These are phyloP conservation scores for Endocalyx cinctus DNA, from an alignment of 2,329 filamentous ascomycete species.

Conservation along the genomic window DNA sequence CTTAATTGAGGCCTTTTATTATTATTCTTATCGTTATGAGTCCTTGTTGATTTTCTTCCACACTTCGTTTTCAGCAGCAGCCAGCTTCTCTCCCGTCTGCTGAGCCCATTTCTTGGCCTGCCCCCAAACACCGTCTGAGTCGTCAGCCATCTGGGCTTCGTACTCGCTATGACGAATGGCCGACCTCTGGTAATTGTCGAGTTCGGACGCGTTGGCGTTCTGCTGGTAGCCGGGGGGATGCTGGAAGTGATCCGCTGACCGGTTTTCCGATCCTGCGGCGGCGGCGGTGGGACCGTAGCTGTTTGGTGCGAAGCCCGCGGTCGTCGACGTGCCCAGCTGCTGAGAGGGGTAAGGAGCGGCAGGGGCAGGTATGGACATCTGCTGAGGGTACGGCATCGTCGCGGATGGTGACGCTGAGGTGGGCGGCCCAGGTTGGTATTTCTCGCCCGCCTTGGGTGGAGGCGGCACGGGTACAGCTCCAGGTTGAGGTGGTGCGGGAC, in stretches of 20 bases:
- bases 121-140: conserved; percentile 45
- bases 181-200: conserved; percentile 42
- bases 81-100: conserved; percentile 53
- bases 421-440: conserved; percentile 30
- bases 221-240: conserved; percentile 56
- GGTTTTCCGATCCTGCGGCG: conserved; percentile 17
- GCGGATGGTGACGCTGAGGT: conserved; percentile 24
- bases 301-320: conserved; percentile 3
- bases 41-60: conserved; percentile 61
- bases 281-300: not conserved
- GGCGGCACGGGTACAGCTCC: conserved; percentile 52
- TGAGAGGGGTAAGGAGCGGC: conserved; percentile 33
- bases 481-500: conserved; percentile 53
- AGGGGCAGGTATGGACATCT: conserved; percentile 50
- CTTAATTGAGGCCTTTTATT: conserved; percentile 2
- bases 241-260: no score
- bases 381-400: conserved; percentile 35
- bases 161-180: conserved; percentile 31
- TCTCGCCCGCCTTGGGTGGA: conserved; percentile 48
- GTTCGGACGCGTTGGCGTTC: conserved; percentile 47
- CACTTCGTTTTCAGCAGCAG: conserved; percentile 55
- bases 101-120: conserved; percentile 54
- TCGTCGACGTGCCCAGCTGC: conserved; percentile 42
- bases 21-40: no score
- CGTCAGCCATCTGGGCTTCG: conserved; percentile 21